Base-by-base conservation (phyloP, 176 grass and related monocot species). In the Guadua angustifolia region DNA sequence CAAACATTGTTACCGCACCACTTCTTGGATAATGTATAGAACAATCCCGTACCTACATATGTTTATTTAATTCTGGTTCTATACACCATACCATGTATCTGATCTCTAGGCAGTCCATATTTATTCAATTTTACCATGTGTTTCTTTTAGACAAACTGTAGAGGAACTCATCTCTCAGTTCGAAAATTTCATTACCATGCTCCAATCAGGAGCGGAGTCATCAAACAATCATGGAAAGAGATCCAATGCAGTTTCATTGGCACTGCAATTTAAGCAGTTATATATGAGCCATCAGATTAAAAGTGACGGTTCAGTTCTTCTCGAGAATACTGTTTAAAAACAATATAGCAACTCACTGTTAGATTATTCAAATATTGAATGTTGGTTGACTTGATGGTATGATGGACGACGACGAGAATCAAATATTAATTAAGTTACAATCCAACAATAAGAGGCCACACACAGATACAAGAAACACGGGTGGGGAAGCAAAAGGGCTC, bases 401-500 rank as follows among this genome's bases (percentile, higher is more conserved):
- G n/a, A n/a, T 1, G 29, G 29, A 29, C 0, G 29, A 29, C 29
- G 29, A 29, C 1, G 1, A 29, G 29, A 29, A 29, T 1, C 29
- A 29, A 29, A 29, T 0, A 29, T 29, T 29, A 29, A 0, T 29
- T 29, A 29, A 29, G 1, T 29, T 1, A 1, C 29, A 29, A 1
- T 29, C 29, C 29, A 29, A 29, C 29, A 29, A 44, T n/a, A 4
- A 49, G 15, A 68, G 25, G 2, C 3, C 73, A 36, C 62, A 36
- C 62, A 16, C 39, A 1, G 9, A 53, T 1, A 38, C 3, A 15
- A 36, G 26, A 29, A 69, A 56, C 21, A 21, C 49, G 38, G 82
- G 39, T 62, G 67, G 49, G 40, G 43, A 87, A 59, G 79, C 58
- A 32, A 83, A 71, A 81, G 81, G 32, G 46, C 47, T 67, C n/a